Base-by-base conservation (phyloP, 192 early-diverging fungal genomes). In the Linnemannia exigua region DNA sequence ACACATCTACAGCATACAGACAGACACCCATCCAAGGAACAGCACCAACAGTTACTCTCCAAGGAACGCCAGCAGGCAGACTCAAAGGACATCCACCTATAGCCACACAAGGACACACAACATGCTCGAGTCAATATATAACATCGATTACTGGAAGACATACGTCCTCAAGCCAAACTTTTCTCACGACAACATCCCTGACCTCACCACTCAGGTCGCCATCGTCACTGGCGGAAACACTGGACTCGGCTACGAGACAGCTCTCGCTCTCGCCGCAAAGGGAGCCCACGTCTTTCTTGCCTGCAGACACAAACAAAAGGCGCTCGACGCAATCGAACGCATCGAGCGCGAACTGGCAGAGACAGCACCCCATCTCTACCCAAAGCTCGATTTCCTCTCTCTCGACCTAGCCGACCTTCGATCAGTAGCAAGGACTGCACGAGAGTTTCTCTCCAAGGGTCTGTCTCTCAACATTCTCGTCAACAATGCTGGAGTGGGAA, bases 171-270 rank as follows among this genome's bases (percentile, higher is more conserved):
- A 61, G 7, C 6, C 38, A 63, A 72, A 72, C 35, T 90, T n/a
- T n/a, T n/a, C n/a, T 84, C 38, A 50, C 84, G 6, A 46, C 81
- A 28, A 80, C 5, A 89, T 87, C 35, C 87, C 88, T 25, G 87
- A 88, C 47, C 75, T 89, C 28, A 58, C 86, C 5, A 82, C 82
- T 41, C 90, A 92, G 51, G 72, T 86, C 41, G 88, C 84, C 36
- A 90, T 92, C 35, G 77, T 92, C 41, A 92, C 91, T 51, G 92
- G 92, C 4, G 88, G 83, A 19, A 91, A 88, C 47, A 63, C 84
- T 17, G 92, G 92, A 16, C 76, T 87, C n/a, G 84, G 88, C 12
- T 87, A 80, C 47, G 75, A 50, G 15, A 89, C 88, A 2, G 58
- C 88, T 2, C 70, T 76, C 12, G 88, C 63, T 9, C 50, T 89